Conservation (phyloP, 2,329 filamentous ascomycete species). For the Aspergillus sp. region DNA sequence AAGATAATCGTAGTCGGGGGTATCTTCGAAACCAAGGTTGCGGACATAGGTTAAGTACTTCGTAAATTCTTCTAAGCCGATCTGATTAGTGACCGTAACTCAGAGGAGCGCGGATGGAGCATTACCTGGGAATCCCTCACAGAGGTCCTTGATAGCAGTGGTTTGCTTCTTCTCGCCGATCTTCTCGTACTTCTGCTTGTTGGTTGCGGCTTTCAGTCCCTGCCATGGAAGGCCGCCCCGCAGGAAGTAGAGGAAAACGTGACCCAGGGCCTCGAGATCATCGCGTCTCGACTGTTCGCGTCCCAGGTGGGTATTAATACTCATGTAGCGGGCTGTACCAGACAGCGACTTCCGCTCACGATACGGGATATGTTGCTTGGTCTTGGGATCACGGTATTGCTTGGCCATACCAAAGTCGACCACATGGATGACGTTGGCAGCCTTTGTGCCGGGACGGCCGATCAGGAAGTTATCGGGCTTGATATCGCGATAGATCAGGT, state of each 20-base stretch:
- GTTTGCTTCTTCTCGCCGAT: constrained; percentile 99
- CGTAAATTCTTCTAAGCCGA: constrained; percentile 76
- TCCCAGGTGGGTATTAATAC: constrained; percentile 97
- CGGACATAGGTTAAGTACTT: constrained; percentile 97
- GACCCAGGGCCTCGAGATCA: constrained; percentile 81
- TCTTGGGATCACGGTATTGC: constrained; percentile 97
- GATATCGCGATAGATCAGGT: constrained; percentile 98
- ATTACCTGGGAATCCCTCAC: constrained; percentile 81
- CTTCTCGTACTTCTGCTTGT: constrained; percentile 99
- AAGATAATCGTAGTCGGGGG: constrained; percentile 96
- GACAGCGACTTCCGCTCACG: constrained; percentile 95
- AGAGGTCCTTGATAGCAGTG: constrained; percentile 93
- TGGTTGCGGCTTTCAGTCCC: constrained; percentile 66
- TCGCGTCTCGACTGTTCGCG: constrained; percentile 94
- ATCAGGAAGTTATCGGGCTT: constrained; percentile 99
- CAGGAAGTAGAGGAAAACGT: constrained; percentile 70
- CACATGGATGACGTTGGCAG: constrained; percentile 97
- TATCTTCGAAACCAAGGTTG: constrained; percentile 97
- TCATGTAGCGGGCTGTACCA: constrained; percentile 97
- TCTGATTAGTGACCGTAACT: constrained; percentile 28
- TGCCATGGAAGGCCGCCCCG: constrained; percentile 67
- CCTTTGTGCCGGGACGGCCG: constrained; percentile 84
- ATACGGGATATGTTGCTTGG: constrained; percentile 98
- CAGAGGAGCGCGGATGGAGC: background rate
- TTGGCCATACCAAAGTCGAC: constrained; percentile 99